Conservation (phyloP, 768 basidiomycete species). For the Tephrocybe sp. region DNA sequence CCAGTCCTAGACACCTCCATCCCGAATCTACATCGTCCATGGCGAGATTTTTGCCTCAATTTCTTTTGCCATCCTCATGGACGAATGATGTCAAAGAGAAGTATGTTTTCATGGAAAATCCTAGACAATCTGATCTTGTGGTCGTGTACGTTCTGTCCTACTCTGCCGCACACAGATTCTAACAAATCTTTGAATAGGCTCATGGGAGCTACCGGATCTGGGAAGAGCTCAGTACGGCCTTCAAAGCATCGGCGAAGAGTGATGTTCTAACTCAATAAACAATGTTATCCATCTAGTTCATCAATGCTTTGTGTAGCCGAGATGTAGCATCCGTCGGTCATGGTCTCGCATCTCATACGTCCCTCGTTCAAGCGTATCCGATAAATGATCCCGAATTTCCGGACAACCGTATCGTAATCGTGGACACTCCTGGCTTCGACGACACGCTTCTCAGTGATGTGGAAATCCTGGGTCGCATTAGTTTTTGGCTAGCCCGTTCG, state of each 20-base stretch:
- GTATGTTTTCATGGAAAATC: neutral
- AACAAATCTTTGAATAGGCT: neutral
- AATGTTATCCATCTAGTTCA: neutral
- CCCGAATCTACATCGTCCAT: neutral
- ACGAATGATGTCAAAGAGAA: neutral
- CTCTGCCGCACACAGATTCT: neutral
- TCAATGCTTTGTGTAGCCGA: slow-evolving; percentile 1
- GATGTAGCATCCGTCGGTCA: slow-evolving; percentile 3
- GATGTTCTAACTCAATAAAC: neutral
- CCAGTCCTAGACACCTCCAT: neutral
- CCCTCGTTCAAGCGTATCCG: neutral
- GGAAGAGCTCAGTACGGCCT: neutral
- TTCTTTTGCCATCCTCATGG: neutral
- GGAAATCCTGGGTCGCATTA: slow-evolving; percentile 15
- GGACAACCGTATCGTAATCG: slow-evolving; percentile 9
- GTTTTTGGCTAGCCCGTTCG: slow-evolving; percentile 12
- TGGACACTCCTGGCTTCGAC: slow-evolving; percentile 21
- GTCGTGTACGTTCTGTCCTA: neutral
- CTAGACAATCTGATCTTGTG: neutral
- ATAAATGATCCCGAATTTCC: neutral
- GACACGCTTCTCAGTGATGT: slow-evolving; percentile 9
- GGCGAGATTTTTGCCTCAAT: neutral
- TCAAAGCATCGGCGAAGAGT: neutral
- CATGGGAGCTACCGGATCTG: neutral
- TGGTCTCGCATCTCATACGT: neutral